A percentile compares a stretch with the other conserved stretches of the same genome.
Conservation (phyloP, 2,329 filamentous ascomycete species). For the Dothideomycetes sp. region DNA sequence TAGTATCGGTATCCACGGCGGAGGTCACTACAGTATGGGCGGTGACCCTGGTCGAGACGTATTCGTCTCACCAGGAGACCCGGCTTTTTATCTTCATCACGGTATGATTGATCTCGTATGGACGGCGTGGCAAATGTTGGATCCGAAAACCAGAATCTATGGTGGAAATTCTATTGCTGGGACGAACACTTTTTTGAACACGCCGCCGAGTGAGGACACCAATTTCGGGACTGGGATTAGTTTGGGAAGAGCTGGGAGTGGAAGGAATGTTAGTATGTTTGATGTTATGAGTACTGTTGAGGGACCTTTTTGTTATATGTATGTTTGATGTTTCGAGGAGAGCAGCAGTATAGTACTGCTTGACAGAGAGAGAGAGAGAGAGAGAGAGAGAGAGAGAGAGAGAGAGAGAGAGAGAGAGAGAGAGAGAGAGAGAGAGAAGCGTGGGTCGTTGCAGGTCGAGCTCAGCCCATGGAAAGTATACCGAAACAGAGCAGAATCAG, state of each 20-base stretch:
- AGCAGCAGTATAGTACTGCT: too few relatives aligned
- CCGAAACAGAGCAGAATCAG: too few relatives aligned
- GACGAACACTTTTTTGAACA: constrained; percentile 36
- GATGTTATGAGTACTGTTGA: constrained; percentile 33
- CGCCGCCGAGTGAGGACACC: constrained; percentile 32
- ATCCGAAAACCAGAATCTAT: constrained; percentile 25
- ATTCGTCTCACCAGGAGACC: constrained; percentile 35
- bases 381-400: too few relatives aligned
- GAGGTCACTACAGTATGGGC: constrained; percentile 37
- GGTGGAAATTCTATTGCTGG: constrained; percentile 32
- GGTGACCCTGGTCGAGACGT: constrained; percentile 36
- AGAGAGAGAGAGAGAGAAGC: too few relatives aligned
- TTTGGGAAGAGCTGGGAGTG: constrained; percentile 27
- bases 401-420: too few relatives aligned
- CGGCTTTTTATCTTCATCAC: constrained; percentile 39
- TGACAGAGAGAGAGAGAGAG: neutral
- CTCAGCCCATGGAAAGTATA: too few relatives aligned
- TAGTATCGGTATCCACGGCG: constrained; percentile 30
- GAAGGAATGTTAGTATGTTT: constrained; percentile 22
- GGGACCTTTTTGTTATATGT: constrained; percentile 39
- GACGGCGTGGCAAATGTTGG: constrained; percentile 42
- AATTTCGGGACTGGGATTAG: constrained; percentile 34
- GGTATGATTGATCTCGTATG: constrained; percentile 38
- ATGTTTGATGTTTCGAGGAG: too few relatives aligned
- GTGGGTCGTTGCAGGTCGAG: too few relatives aligned